A percentile compares a stretch with the other conserved stretches of the same genome.
Evolutionary conservation across 352 stramenopile species (phyloP).

Genomic region (Pythium scleroteichum): DNA sequence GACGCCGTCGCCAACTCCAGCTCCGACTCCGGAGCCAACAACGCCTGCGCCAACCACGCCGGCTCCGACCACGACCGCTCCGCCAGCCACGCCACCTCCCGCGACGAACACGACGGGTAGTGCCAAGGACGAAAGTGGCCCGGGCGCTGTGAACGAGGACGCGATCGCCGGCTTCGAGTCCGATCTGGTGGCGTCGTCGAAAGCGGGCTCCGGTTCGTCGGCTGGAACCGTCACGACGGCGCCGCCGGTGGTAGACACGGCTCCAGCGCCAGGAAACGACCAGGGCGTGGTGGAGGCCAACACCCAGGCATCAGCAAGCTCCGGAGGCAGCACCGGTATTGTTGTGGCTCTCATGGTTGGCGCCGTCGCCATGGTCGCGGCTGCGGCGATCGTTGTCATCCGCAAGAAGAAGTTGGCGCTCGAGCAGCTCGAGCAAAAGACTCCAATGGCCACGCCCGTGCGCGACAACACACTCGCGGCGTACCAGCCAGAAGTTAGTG

Average conservation of each 20-base stretch:
- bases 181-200: not conserved
- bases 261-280: not conserved
- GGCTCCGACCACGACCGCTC: conserved; percentile 12
- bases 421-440: conserved; percentile 42
- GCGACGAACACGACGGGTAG: not conserved
- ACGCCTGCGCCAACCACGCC: conserved; percentile 16
- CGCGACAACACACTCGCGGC: not conserved
- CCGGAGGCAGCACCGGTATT: conserved; percentile 33
- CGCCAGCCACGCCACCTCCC: not conserved
- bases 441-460: conserved; percentile 31
- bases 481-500: conserved; percentile 12
- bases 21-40: not conserved
- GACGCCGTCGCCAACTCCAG: conserved; percentile 11
- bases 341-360: conserved; percentile 32
- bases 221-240: not conserved
- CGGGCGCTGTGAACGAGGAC: conserved; percentile 16
- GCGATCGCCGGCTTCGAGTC: conserved; percentile 6
- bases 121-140: not conserved
- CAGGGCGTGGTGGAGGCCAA: conserved; percentile 31
- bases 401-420: conserved; percentile 57
- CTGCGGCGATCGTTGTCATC: conserved; percentile 44
- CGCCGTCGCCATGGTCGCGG: conserved; percentile 36
- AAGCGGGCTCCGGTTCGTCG: not conserved
- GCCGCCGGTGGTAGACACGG: not conserved
- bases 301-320: conserved; percentile 42